Percentiles rank a stretch among this genome's conserved stretches.
These are phyloP conservation scores for Cyclotella choctawhatcheeana DNA, from an alignment of 108 stramenopile genomes.

Conservation along the genomic window DNA sequence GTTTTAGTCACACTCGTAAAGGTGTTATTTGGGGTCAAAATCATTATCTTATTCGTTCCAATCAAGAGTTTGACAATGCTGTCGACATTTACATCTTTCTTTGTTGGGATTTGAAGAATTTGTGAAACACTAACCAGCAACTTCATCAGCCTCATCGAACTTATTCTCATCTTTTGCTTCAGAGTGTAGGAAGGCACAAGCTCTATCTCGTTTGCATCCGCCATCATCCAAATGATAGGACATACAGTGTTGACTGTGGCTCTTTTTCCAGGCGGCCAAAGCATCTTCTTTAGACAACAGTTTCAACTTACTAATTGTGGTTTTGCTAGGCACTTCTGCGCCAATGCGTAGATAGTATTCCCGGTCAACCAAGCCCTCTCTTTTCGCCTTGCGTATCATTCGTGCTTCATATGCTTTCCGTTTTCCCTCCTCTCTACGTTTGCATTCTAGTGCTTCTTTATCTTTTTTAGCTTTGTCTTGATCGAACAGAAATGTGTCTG, in stretches of 20 bases:
- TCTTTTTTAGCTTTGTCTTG: conserved; percentile 68
- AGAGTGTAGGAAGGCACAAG: conserved; percentile 92
- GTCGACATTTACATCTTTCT: not conserved
- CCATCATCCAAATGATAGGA: conserved; percentile 69
- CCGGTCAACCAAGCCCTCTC: conserved; percentile 81
- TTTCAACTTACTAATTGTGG: conserved; percentile 58
- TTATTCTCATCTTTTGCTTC: conserved; percentile 55
- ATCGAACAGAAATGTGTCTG: conserved; percentile 78
- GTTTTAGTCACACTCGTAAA: too few species aligned
- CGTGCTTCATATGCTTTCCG: conserved; percentile 88
- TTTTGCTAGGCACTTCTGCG: conserved; percentile 70
- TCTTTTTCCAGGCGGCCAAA: conserved; percentile 75
- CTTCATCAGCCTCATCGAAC: conserved; percentile 59
- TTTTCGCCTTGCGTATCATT: conserved; percentile 95
- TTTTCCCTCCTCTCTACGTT: conserved; percentile 80
- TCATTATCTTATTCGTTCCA: not conserved
- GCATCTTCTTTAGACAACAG: conserved; percentile 56
- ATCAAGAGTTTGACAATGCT: not conserved
- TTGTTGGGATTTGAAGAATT: not conserved
- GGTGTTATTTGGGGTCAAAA: too few species aligned
- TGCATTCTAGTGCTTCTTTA: conserved; percentile 71
- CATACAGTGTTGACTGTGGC: conserved; percentile 91
- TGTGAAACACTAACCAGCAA: conserved; percentile 51
- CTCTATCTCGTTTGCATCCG: conserved; percentile 74
- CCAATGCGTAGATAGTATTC: conserved; percentile 85